A percentile compares a stretch with the other conserved stretches of the same genome.
Conservation (phyloP, 2,329 filamentous ascomycete genomes). For the Lecanosticta acicola region DNA sequence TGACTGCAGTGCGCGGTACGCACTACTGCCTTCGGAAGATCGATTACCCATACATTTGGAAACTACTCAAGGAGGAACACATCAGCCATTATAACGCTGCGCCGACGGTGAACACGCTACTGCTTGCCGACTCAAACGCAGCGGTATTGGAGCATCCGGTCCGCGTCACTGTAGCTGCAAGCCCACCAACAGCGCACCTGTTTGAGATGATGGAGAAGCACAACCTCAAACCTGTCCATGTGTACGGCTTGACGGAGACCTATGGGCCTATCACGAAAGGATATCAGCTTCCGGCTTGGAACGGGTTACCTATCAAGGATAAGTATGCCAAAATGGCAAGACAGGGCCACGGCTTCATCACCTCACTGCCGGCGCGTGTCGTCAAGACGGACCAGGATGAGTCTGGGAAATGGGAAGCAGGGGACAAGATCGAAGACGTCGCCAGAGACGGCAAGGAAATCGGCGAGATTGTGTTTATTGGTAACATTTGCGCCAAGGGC, state of each 20-base stretch:
- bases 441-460: conserved; percentile 66
- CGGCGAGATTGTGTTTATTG: conserved; percentile 77
- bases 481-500: conserved; percentile 86
- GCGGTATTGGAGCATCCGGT: conserved; percentile 66
- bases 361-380: conserved; percentile 71
- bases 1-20: conserved; percentile 90
- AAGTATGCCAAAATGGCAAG: conserved; percentile 87
- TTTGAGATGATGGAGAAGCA: conserved; percentile 87
- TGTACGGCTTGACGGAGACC: conserved; percentile 83
- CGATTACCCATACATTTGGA: conserved; percentile 91
- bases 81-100: conserved; percentile 96
- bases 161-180: conserved; percentile 85
- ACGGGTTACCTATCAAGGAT: conserved; percentile 64
- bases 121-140: conserved; percentile 76
- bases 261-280: conserved; percentile 95
- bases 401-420: conserved; percentile 23
- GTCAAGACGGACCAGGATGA: conserved; percentile 68
- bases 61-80: conserved; percentile 72
- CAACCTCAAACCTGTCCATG: conserved; percentile 86
- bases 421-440: conserved; percentile 62
- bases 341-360: conserved; percentile 87
- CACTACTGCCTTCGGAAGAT: conserved; percentile 93
- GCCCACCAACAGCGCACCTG: conserved; percentile 79
- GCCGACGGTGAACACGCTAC: conserved; percentile 89
- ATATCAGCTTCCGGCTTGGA: conserved; percentile 81